Conservation (phyloP, 805 yeast species). For the Komagataella mondaviorum region DNA sequence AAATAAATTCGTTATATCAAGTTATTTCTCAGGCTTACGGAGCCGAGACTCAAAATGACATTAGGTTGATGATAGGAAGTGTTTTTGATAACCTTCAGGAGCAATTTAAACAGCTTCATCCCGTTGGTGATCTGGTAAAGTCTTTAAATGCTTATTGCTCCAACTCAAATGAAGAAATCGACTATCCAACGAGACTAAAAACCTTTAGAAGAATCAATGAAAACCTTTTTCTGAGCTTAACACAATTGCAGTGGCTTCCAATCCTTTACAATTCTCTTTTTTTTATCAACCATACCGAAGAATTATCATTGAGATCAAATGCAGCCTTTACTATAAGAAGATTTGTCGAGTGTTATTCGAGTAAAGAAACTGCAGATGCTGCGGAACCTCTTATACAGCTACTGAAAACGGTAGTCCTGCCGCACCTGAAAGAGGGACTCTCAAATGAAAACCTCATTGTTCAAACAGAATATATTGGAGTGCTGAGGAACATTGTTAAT, state of each 20-base stretch:
- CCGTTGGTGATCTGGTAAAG: slow-evolving; percentile 37
- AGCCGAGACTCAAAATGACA: slow-evolving; percentile 32
- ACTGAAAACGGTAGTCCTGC: slow-evolving; percentile 44
- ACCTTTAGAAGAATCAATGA: slow-evolving; percentile 62
- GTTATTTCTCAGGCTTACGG: slow-evolving; percentile 8
- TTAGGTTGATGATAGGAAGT: slow-evolving; percentile 46
- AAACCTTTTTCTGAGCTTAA: slow-evolving; percentile 24
- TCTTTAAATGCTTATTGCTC: slow-evolving; percentile 61
- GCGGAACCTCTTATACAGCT: slow-evolving; percentile 20
- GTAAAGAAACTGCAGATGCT: slow-evolving; percentile 12
- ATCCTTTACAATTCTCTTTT: slow-evolving; percentile 53
- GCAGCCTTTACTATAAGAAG: slow-evolving; percentile 52
- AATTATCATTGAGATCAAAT: slow-evolving; percentile 67
- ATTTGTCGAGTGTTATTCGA: slow-evolving; percentile 45
- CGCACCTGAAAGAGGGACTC: slow-evolving; percentile 54
- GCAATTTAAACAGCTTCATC: slow-evolving; percentile 24
- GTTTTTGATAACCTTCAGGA: slow-evolving; percentile 36
- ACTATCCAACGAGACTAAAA: slow-evolving; percentile 60
- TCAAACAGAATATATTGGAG: slow-evolving; percentile 56
- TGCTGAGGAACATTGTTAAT: slow-evolving; percentile 51
- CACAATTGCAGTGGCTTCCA: slow-evolving; percentile 66
- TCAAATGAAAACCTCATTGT: slow-evolving; percentile 43
- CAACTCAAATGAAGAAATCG: slow-evolving; percentile 56
- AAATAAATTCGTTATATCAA: slow-evolving; percentile 21
- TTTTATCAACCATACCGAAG: slow-evolving; percentile 66